Conservation (phyloP, 441 rosid species). For the Monsonia emarginata region DNA sequence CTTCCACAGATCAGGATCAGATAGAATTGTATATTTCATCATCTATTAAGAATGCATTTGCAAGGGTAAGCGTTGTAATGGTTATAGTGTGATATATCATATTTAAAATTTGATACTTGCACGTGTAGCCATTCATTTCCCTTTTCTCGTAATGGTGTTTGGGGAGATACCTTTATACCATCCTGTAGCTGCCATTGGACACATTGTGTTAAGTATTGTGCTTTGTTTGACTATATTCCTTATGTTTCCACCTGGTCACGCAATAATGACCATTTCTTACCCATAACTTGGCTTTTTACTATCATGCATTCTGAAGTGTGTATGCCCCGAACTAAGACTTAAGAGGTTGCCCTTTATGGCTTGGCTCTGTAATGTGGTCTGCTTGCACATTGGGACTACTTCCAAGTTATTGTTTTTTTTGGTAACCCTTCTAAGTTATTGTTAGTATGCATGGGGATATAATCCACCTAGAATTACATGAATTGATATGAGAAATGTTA, state of each 20-base stretch:
- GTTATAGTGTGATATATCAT: conserved; percentile 1
- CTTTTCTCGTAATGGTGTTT: background rate
- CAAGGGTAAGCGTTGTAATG: conserved; percentile 51
- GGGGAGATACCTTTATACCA: background rate
- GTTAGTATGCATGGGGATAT: background rate
- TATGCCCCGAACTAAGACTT: background rate
- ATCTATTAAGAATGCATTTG: conserved; percentile 70
- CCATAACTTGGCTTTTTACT: background rate
- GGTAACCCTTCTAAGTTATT: too few species aligned
- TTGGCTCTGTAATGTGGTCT: background rate
- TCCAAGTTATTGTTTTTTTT: background rate
- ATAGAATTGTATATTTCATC: conserved; percentile 73
- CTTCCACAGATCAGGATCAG: conserved; percentile 66
- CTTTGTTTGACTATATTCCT: background rate
- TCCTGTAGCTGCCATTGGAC: background rate
- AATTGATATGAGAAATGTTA: background rate
- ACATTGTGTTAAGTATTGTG: background rate
- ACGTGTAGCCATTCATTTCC: background rate
- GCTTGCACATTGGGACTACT: background rate
- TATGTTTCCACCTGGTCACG: background rate
- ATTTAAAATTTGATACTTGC: background rate
- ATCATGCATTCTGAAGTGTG: background rate
- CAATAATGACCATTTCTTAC: background rate
- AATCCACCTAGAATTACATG: background rate
- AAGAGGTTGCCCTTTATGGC: background rate